These are phyloP conservation scores for Scleromitrula shiraiana DNA, from an alignment of 2,329 filamentous ascomycete species.

Conservation along the genomic window DNA sequence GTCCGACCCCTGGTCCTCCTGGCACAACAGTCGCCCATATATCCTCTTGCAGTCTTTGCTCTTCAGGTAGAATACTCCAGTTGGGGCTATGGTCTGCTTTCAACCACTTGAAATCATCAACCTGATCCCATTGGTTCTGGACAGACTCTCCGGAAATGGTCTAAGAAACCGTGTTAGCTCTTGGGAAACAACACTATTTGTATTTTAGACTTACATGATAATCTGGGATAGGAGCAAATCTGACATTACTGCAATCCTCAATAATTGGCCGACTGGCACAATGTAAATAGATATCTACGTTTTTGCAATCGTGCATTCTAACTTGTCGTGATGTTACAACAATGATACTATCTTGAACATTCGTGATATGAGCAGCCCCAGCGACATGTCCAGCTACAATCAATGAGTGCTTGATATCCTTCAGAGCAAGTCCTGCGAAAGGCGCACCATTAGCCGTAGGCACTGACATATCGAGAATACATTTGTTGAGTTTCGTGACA, in stretches of 20 bases:
- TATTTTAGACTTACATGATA: slow-evolving; percentile 55
- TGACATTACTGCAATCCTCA: slow-evolving; percentile 72
- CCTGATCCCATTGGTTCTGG: slow-evolving; percentile 74
- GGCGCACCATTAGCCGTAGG: slow-evolving; percentile 52
- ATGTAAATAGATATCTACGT: slow-evolving; percentile 77
- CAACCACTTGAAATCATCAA: slow-evolving; percentile 98
- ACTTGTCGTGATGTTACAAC: slow-evolving; percentile 81
- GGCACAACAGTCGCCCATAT: slow-evolving; percentile 64
- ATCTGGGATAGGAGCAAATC: slow-evolving; percentile 69
- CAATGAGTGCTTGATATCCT: slow-evolving; percentile 60
- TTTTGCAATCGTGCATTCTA: slow-evolving; percentile 77
- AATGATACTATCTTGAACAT: slow-evolving; percentile 62
- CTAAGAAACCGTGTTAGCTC: slow-evolving; percentile 16
- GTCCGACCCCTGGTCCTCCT: slow-evolving; percentile 51
- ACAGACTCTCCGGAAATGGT: slow-evolving; percentile 22
- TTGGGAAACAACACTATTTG: background rate
- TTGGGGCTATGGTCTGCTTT: slow-evolving; percentile 81
- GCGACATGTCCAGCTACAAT: slow-evolving; percentile 71
- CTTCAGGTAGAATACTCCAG: slow-evolving; percentile 63
- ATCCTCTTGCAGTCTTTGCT: slow-evolving; percentile 49
- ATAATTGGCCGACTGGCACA: slow-evolving; percentile 85
- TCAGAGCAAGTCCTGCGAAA: slow-evolving; percentile 65
- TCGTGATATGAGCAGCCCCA: slow-evolving; percentile 78
- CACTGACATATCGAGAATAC: slow-evolving; percentile 73
- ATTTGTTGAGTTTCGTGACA: slow-evolving; percentile 59